Percentiles rank a stretch among this genome's conserved stretches.
These are phyloP conservation scores for Pleurotus ostreatus DNA, from an alignment of 768 basidiomycete species.

Conservation along the genomic window DNA sequence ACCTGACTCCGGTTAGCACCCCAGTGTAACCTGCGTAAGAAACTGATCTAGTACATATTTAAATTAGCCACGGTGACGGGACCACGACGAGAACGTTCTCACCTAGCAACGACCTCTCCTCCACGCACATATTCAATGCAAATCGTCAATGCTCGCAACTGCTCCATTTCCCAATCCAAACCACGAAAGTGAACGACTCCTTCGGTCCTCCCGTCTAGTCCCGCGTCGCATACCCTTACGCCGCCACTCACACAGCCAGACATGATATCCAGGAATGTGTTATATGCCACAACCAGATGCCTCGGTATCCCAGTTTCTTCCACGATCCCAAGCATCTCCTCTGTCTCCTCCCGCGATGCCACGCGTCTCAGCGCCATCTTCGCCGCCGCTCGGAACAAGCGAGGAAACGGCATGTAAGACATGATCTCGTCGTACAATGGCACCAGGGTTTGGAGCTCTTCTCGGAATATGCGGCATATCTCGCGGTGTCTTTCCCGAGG, in stretches of 20 bases:
- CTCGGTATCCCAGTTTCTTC: constrained; percentile 21
- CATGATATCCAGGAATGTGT: constrained; percentile 35
- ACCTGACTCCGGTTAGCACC: constrained; percentile 34
- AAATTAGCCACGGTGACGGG: neutral
- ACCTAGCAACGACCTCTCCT: constrained; percentile 29
- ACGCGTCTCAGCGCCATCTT: constrained; percentile 24
- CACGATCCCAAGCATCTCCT: constrained; percentile 30
- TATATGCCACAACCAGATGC: constrained; percentile 32
- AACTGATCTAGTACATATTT: constrained; percentile 21
- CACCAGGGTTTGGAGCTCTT: constrained; percentile 21
- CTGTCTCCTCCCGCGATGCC: constrained; percentile 26
- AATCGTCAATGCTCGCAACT: constrained; percentile 28
- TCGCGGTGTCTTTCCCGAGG: constrained; percentile 24
- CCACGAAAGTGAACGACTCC: constrained; percentile 33
- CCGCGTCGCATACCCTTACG: constrained; percentile 19
- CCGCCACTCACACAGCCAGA: constrained; percentile 36
- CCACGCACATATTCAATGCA: constrained; percentile 29
- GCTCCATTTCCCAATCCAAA: constrained; percentile 36
- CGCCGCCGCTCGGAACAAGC: constrained; percentile 20
- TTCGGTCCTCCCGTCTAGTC: constrained; percentile 6
- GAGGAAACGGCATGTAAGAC: constrained; percentile 17
- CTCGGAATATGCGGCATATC: constrained; percentile 26
- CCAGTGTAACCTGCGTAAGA: constrained; percentile 38
- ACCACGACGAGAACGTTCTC: constrained; percentile 3
- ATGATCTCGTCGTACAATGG: constrained; percentile 26